phyloP scores from a whole-genome alignment of 768 basidiomycete genomes.

The Tubosaeta sp. region DNA sequence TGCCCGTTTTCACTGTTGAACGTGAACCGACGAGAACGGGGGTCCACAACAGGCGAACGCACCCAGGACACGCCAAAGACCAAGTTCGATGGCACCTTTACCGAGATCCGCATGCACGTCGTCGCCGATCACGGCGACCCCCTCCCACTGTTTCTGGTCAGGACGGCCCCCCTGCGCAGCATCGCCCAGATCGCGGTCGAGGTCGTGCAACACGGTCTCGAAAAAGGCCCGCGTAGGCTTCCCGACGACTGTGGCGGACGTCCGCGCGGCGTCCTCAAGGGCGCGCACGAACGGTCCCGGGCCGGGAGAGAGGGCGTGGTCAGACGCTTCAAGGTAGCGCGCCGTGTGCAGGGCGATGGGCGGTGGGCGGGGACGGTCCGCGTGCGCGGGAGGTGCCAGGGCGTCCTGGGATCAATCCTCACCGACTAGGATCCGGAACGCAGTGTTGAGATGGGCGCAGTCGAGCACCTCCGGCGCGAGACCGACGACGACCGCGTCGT shows the following conservation, averaged over 20 bases:
- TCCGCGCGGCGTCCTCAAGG: slow-evolving; percentile 50
- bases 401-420: slow-evolving; percentile 25
- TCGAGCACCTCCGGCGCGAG: slow-evolving; percentile 49
- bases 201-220: slow-evolving; percentile 47
- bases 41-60: slow-evolving; percentile 11
- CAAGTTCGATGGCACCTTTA: slow-evolving; percentile 54
- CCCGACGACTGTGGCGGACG: slow-evolving; percentile 52
- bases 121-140: slow-evolving; percentile 57
- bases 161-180: background rate
- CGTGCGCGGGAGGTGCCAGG: background rate
- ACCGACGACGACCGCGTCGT: slow-evolving; percentile 64
- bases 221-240: slow-evolving; percentile 63
- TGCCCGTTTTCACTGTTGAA: slow-evolving; percentile 57
- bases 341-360: slow-evolving; percentile 61
- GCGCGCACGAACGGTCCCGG: slow-evolving; percentile 68
- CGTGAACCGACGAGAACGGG: no score
- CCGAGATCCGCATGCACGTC: slow-evolving; percentile 64
- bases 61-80: slow-evolving; percentile 63
- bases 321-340: slow-evolving; percentile 44
- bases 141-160: slow-evolving; percentile 3
- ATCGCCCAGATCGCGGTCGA: slow-evolving; percentile 23
- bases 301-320: slow-evolving; percentile 55
- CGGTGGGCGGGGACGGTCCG: slow-evolving; percentile 12
- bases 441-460: slow-evolving; percentile 56
- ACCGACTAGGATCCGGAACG: slow-evolving; percentile 58